A percentile compares a stretch with the other conserved stretches of the same genome.
These are phyloP conservation scores for Nidula microcarpa DNA, from an alignment of 768 basidiomycete species.

Conservation along the genomic window DNA sequence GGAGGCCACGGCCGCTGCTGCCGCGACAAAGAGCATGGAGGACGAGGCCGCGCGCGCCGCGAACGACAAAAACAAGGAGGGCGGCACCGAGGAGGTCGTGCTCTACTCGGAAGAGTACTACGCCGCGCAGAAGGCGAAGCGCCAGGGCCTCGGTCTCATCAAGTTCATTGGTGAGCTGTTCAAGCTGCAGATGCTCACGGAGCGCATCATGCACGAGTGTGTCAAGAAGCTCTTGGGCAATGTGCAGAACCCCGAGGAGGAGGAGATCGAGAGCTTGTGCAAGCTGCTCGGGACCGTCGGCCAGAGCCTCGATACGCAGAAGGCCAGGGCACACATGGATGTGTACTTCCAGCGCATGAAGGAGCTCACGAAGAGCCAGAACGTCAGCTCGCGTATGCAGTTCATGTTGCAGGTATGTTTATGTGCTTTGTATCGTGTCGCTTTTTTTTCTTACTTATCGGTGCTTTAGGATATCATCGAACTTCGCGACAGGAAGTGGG, in stretches of 20 bases:
- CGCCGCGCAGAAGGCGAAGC: conserved; percentile 94
- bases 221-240: conserved; percentile 93
- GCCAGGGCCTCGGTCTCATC: conserved; percentile 94
- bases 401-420: conserved; percentile 90
- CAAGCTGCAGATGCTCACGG: conserved; percentile 98
- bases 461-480: conserved; percentile 80
- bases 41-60: conserved; percentile 77
- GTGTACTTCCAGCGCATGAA: conserved; percentile 93
- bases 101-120: conserved; percentile 97
- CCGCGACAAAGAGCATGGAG: conserved; percentile 79
- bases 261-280: conserved; percentile 96
- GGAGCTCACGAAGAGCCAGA: conserved; percentile 68
- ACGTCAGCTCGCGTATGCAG: conserved; percentile 83
- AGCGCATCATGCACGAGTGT: conserved; percentile 98
- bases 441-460: conserved; percentile 6
- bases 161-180: conserved; percentile 98
- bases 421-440: neutral
- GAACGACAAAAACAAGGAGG: conserved; percentile 48
- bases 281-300: conserved; percentile 91
- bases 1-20: conserved; percentile 83
- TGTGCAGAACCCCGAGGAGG: conserved; percentile 93
- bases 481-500: conserved; percentile 81
- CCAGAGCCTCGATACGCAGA: conserved; percentile 70
- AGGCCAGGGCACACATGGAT: conserved; percentile 83
- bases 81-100: conserved; percentile 60